phyloP scores from a whole-genome alignment of 192 early-diverging fungal genomes.

The Diversispora eburnea region DNA sequence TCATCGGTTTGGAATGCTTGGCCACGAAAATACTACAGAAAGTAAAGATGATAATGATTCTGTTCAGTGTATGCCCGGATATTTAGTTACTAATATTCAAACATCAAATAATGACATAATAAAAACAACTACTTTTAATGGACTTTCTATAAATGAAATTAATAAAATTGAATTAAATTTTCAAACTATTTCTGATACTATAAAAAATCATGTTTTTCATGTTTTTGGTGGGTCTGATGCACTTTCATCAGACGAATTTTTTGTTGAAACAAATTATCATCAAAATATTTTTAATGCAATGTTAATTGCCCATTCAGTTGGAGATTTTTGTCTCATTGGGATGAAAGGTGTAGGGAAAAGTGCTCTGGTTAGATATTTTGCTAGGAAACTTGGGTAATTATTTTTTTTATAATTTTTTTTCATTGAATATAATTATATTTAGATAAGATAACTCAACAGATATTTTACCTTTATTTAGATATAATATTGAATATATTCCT shows the following conservation, averaged over 20 bases:
- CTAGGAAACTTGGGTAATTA: conserved; percentile 39
- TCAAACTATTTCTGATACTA: neutral
- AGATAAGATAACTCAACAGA: neutral
- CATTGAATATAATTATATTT: neutral
- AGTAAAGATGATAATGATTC: conserved; percentile 22
- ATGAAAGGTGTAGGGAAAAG: conserved; percentile 73
- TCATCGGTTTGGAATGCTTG: conserved; percentile 53
- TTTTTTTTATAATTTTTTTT: neutral
- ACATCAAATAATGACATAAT: conserved; percentile 15
- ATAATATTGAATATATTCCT: conserved; percentile 67
- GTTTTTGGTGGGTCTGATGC: conserved; percentile 41
- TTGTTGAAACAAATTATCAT: conserved; percentile 59
- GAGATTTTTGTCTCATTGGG: conserved; percentile 71
- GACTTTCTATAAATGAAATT: conserved; percentile 38
- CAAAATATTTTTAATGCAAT: conserved; percentile 49
- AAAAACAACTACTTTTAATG: conserved; percentile 31
- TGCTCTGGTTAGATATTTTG: conserved; percentile 61
- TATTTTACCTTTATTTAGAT: conserved; percentile 52
- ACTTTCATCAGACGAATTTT: conserved; percentile 47
- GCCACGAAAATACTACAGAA: conserved; percentile 37
- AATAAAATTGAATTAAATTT: conserved; percentile 38
- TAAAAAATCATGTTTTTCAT: conserved; percentile 28
- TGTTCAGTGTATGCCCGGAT: conserved; percentile 46
- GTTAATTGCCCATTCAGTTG: conserved; percentile 53
- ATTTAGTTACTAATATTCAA: conserved; percentile 38